Conservation (phyloP, 2,329 filamentous ascomycete species). For the Dothideomycetidae sp. region DNA sequence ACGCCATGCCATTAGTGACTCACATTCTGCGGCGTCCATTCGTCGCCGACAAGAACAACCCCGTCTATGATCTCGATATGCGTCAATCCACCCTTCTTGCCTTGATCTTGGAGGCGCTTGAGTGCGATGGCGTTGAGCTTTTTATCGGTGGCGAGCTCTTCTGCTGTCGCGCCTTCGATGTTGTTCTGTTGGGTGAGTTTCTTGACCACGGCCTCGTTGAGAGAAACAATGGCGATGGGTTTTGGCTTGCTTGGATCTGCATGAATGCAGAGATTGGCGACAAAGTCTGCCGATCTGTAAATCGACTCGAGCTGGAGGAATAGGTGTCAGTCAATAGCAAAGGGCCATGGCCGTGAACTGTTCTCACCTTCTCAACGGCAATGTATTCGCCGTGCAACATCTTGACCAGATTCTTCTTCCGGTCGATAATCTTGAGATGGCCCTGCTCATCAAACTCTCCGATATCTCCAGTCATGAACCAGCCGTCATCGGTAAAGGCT, state of each 20-base stretch:
- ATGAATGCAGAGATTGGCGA: slow-evolving; percentile 78
- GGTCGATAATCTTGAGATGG: slow-evolving; percentile 77
- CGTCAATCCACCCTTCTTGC: slow-evolving; percentile 50
- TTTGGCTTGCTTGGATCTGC: slow-evolving; percentile 61
- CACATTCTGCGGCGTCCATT: slow-evolving; percentile 77
- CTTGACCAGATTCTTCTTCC: slow-evolving; percentile 98
- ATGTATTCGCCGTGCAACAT: slow-evolving; percentile 92
- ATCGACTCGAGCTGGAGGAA: slow-evolving; percentile 62
- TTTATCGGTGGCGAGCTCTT: slow-evolving; percentile 52
- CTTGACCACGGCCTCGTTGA: slow-evolving; percentile 41
- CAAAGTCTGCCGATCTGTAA: slow-evolving; percentile 66
- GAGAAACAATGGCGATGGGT: slow-evolving; percentile 68
- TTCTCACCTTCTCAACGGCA: slow-evolving; percentile 60
- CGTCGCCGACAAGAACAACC: slow-evolving; percentile 67
- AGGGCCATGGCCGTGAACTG: no score
- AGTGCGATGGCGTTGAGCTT: slow-evolving; percentile 51
- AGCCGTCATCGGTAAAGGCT: slow-evolving; percentile 67
- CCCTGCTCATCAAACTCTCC: slow-evolving; percentile 73
- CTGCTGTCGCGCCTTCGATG: slow-evolving; percentile 47
- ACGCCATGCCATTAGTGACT: slow-evolving; percentile 33
- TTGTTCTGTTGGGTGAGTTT: slow-evolving; percentile 42
- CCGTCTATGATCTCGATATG: slow-evolving; percentile 62
- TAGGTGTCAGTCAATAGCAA: neutral
- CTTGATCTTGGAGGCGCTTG: slow-evolving; percentile 54
- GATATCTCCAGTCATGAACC: slow-evolving; percentile 96